Evolutionary conservation across 2,329 filamentous ascomycete species (phyloP).

Genomic region (Lachnellula arida): DNA sequence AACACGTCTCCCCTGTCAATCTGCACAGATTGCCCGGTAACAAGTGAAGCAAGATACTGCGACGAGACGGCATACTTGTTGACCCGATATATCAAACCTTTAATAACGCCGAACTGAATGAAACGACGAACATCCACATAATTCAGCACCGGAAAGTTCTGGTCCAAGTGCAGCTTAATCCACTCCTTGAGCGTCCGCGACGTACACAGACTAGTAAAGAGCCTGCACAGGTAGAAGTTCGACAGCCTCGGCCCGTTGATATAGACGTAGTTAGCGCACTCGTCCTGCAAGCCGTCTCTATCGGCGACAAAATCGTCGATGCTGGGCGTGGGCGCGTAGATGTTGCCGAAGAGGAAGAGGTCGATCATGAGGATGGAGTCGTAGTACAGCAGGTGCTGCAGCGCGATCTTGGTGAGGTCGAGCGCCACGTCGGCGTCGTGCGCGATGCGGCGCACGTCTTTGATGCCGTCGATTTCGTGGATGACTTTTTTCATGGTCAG

Average conservation of each 20-base stretch:
- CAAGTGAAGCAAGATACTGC: conserved; percentile 48
- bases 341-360: conserved; percentile 89
- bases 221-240: conserved; percentile 66
- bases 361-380: conserved; percentile 86
- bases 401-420: conserved; percentile 76
- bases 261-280: conserved; percentile 77
- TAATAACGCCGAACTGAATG: conserved; percentile 94
- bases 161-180: conserved; percentile 69
- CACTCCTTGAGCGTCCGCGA: conserved; percentile 84
- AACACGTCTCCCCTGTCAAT: conserved; percentile 42
- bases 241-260: conserved; percentile 35
- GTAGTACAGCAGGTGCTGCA: conserved; percentile 90
- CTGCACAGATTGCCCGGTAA: conserved; percentile 20
- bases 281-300: conserved; percentile 68
- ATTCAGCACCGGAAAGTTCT: conserved; percentile 59
- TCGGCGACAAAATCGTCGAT: conserved; percentile 78
- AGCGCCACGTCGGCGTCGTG: conserved; percentile 81
- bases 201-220: conserved; percentile 81
- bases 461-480: conserved; percentile 83
- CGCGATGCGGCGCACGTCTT: conserved; percentile 83
- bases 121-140: conserved; percentile 85
- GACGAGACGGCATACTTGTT: conserved; percentile 82
- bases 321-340: conserved; percentile 77
- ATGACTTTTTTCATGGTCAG: conserved; percentile 76
- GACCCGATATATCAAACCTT: conserved; percentile 86